Conservation (phyloP, 306 rosid species). For the Medicago ruthenica region DNA sequence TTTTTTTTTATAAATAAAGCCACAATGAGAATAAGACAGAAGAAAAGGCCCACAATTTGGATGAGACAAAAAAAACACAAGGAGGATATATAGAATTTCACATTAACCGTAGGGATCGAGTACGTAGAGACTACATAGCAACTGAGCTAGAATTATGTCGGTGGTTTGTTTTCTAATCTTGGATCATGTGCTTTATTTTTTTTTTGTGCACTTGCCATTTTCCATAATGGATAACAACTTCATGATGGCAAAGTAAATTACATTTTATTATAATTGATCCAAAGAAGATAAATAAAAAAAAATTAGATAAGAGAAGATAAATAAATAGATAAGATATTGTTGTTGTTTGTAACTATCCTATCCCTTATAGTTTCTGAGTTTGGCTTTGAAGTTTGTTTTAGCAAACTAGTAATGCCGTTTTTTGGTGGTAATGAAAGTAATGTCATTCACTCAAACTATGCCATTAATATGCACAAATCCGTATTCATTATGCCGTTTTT, state of each 20-base stretch:
- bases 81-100: neutral
- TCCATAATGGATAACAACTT: neutral
- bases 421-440: neutral
- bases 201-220: neutral
- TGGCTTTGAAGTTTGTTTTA: neutral
- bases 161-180: slow-evolving; percentile 27
- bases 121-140: neutral
- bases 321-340: neutral
- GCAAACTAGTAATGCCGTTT: neutral
- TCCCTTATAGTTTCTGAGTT: neutral
- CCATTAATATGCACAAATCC: neutral
- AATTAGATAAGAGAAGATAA: neutral
- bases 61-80: neutral
- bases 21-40: neutral
- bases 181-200: neutral
- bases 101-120: neutral
- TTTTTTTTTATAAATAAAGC: too few relatives aligned
- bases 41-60: neutral
- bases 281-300: too few relatives aligned
- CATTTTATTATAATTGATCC: neutral
- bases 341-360: neutral
- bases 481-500: too few relatives aligned
- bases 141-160: slow-evolving; percentile 43
- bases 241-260: neutral
- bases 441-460: neutral